Evolutionary conservation across 192 early-diverging fungal species (phyloP), one percentile per base, ranked within the genome.

Genomic region (Coemansia pectinata): DNA sequence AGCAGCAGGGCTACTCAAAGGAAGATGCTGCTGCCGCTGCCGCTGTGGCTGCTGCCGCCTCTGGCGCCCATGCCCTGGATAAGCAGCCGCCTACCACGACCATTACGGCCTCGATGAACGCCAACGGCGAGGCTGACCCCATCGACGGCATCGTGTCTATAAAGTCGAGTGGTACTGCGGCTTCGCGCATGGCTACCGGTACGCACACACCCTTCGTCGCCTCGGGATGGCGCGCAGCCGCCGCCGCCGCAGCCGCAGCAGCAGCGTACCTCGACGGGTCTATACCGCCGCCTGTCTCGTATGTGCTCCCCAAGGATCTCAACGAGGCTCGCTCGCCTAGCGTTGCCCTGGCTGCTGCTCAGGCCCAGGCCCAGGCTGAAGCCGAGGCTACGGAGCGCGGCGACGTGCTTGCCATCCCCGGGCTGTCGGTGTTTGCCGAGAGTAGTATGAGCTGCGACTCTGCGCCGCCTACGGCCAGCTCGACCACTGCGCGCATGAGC

Each of bases 111-210:
- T 78, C 76, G 47, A 83, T 76, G 72, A 83, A 83, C 45, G 76
- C 81, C 15, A 68, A 83, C 48, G 81, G 81, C 62, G 81, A 83
- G 50, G 81, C 73, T 1, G 81, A 83, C 21, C 81, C 81, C 1
- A 83, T 83, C 39, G 81, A 83, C 65, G 81, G 81, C n/a, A 75
- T 78, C 17, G 77, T 83, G 8, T 82, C 79, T 40, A 77, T 82
- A 27, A 82, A 82, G 21, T 82, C 79, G 7, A 77, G 74, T 62
- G 42, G 48, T 1, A 33, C 52, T 8, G 48, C 60, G 5, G 33
- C 74, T 0, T 74, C 79, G 58, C 72, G 72, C 62, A 73, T 76
- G 61, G 67, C 71, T 5, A 74, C 74, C 1, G 79, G 79, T 23
- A 69, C 79, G 0, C 74, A 82, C 27, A 82, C 79, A 19, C 79